A percentile compares a stretch with the other conserved stretches of the same genome.
phyloP scores from a whole-genome alignment of 345 rosid genomes.

The Abelmoschus esculentus region DNA sequence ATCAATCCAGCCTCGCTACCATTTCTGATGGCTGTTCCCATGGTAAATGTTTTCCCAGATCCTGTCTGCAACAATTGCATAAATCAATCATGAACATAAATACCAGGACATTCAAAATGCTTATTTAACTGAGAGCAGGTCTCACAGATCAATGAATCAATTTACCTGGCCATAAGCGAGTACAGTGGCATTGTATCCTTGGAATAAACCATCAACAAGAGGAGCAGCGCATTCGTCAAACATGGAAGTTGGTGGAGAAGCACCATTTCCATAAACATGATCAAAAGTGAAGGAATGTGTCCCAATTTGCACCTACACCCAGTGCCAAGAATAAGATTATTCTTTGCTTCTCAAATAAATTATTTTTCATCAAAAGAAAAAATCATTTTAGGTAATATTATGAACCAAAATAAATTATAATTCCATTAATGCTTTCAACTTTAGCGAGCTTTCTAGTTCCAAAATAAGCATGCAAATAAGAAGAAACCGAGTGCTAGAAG shows the following conservation, averaged over 20 bases:
- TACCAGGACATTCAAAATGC: neutral
- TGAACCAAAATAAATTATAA: neutral
- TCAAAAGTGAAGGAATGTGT: conserved; percentile 72
- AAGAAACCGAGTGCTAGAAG: too few species aligned
- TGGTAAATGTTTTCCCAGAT: conserved; percentile 80
- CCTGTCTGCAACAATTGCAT: conserved; percentile 52
- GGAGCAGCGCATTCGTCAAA: conserved; percentile 66
- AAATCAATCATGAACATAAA: conserved; percentile 11
- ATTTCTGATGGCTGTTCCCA: conserved; percentile 73
- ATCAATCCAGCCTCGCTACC: conserved; percentile 51
- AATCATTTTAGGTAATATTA: neutral
- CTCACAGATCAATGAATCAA: neutral
- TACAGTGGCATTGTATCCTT: conserved; percentile 80
- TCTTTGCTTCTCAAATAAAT: neutral
- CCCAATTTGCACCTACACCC: conserved; percentile 65
- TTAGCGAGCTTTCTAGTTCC: neutral
- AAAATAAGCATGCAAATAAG: neutral
- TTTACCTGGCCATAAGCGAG: conserved; percentile 87
- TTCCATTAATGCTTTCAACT: neutral
- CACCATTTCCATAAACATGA: conserved; percentile 67
- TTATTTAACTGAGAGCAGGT: neutral
- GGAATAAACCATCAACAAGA: conserved; percentile 68
- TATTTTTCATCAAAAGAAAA: neutral
- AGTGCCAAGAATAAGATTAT: conserved; percentile 7
- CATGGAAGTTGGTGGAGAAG: conserved; percentile 47